Evolutionary conservation across 2,329 filamentous ascomycete genomes (phyloP), one percentile per base, ranked within the genome.

Genomic region (Paecilomyces fulvus): DNA sequence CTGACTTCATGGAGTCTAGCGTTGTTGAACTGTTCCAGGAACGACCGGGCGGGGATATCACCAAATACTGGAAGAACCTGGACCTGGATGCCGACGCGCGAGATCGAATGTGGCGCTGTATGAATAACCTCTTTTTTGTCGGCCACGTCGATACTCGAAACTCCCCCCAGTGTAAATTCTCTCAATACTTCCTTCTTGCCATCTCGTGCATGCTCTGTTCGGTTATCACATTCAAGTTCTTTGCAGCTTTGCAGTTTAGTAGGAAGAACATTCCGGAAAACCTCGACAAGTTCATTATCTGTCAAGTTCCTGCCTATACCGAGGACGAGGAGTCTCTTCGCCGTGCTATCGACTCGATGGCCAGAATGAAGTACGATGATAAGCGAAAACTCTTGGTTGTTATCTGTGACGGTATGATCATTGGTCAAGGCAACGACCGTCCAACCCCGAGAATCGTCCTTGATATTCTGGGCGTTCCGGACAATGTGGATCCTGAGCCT

Each of bases 371-470:
- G 63, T 99, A 99, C 69, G 94, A 99, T 67, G 92, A 99, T 71
- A 99, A 99, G 79, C 90, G 94, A 68, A 99, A 99, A 79, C 81
- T 99, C 11, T 79, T 99, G 25, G 85, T 96, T 62, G 81, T 99
- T 59, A 80, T 99, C 61, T 99, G 94, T 67, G 94, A 99, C 68
- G 94, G 94, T 75, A 97, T 99, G 92, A 99, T 99, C 78, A 95
- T 99, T 63, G 94, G 94, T 67, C 92, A 96, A 76, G 94, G 94
- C 68, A 99, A 99, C 74, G 94, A 99, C 71, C 84, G 91, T 59
- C 90, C 94, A 6, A 99, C 94, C 0, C 94, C 94, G 49, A 86
- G 92, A 59, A 99, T 99, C 63, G 92, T 99, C 23, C 81, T 99
- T 55, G 94, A 99, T 67, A 99, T 99, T 78, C 81, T 99, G 5